Evolutionary conservation across 1,139 yeast genomes (phyloP), one percentile per base, ranked within the genome.

Genomic region (Eremothecium sinecaudum): DNA sequence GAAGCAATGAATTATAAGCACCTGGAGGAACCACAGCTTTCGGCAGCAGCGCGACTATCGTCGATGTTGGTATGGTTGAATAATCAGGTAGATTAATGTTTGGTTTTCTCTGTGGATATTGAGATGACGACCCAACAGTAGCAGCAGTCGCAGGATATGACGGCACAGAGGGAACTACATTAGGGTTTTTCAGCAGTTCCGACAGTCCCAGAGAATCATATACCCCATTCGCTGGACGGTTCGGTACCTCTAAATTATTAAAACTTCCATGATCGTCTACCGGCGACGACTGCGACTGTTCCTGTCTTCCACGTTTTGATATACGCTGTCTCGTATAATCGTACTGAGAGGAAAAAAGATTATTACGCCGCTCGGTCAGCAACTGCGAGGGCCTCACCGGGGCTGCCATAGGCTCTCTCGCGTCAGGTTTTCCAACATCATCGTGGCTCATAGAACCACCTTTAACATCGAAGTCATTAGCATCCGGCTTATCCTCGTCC

Each of bases 1-100:
- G 69, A 12, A 67, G 69, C 31, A 79, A 56, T 1, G 83, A 71
- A 14, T 64, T 61, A 42, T 74, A 69, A 1, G 86, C 87, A 4
- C 83, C 83, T 4, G 75, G 76, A 1, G 90, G 90, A 2, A 79
- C 82, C 0, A 73, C 71, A 24, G 75, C 74, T 45, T 71, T 69
- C 13, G 83, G 83, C 20, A 76, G 56, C 15, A 47, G 42, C 2
- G 61, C 47, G 5, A 56, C 49, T 18, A 58, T 35, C 2, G 56
- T 48, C 2, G 50, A 35, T 6, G 59, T 55, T n/a, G 58, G 54
- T 11, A 53, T 48, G 9, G 43, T 39, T 2, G 58, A 45, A 35
- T 52, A 54, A 38, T 55, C 55, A 2, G 58, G 58, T 37, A 52
- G 38, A 24, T 52, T 45, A 13, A 53, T 51, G 20, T 45, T 41